Percentiles rank a stretch among this genome's conserved stretches.
phyloP scores from a whole-genome alignment of 371 early-diverging fungal genomes.

The Sporodiniella umbellata region DNA sequence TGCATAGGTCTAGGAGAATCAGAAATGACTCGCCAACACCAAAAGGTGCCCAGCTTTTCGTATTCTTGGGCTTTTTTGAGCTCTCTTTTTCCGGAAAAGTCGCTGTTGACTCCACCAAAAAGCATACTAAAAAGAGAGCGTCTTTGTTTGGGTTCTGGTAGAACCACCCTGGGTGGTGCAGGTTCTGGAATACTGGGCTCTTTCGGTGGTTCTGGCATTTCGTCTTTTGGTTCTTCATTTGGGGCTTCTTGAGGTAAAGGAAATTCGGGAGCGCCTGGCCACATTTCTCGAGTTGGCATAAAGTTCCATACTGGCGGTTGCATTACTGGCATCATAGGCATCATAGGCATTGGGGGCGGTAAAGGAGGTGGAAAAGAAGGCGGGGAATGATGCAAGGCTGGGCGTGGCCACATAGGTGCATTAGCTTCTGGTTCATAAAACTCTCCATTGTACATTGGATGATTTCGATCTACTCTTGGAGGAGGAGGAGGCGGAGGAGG shows the following conservation, averaged over 20 bases:
- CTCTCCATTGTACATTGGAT: neutral
- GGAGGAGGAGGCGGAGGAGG: conserved; percentile 8
- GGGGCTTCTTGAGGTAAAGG: neutral
- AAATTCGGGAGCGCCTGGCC: conserved; percentile 2
- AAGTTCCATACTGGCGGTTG: conserved; percentile 10
- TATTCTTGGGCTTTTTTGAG: conserved; percentile 12
- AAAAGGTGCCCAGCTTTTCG: conserved; percentile 11
- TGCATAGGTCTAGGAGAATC: neutral
- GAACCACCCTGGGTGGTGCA: neutral
- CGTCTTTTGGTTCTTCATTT: too few relatives aligned
- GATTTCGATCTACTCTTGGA: conserved; percentile 7
- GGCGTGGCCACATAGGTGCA: neutral
- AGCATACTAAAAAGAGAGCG: too few relatives aligned
- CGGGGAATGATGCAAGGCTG: neutral
- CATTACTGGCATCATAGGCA: conserved; percentile 5
- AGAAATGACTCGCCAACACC: conserved; percentile 12
- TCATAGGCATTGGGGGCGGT: neutral
- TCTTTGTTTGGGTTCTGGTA: too few relatives aligned
- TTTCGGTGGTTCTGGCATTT: too few relatives aligned
- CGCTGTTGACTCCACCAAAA: too few relatives aligned
- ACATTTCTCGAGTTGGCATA: conserved; percentile 1
- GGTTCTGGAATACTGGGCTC: neutral
- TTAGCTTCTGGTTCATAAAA: conserved; percentile 6
- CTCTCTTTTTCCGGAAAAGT: conserved; percentile 9
- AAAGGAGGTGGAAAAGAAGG: neutral